Evolutionary conservation across 148 eudicot genomes (phyloP).

Genomic region (Vaccinium macrocarpon): DNA sequence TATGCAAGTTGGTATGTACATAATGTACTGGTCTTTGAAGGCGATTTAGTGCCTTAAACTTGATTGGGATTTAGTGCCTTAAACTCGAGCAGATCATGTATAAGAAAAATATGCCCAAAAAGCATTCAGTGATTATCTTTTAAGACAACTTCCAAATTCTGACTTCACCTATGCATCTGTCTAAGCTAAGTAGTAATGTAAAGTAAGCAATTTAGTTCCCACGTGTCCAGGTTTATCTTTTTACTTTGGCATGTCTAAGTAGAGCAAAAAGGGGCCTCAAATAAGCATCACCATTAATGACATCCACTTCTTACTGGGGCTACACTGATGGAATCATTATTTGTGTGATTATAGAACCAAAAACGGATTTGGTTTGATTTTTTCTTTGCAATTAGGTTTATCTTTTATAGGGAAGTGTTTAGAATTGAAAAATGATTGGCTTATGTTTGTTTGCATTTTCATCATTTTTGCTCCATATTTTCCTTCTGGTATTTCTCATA

Average conservation of each 20-base stretch:
- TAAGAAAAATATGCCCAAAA: background rate
- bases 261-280: background rate
- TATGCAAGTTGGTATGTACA: background rate
- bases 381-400: background rate
- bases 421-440: background rate
- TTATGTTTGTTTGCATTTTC: background rate
- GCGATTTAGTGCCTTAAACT: background rate
- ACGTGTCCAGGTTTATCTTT: background rate
- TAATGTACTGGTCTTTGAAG: background rate
- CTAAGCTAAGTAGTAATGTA: background rate
- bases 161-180: background rate
- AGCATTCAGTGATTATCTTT: background rate
- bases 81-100: background rate
- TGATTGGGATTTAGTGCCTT: background rate
- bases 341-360: background rate
- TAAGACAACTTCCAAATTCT: background rate
- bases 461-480: background rate
- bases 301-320: background rate
- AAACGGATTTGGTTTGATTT: background rate
- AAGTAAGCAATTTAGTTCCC: background rate
- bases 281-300: background rate
- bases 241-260: background rate
- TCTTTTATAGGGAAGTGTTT: too few relatives aligned
- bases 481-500: background rate
- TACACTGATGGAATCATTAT: background rate